phyloP scores from a whole-genome alignment of 495 filamentous ascomycete species.

The Penicillium egyptiacum region DNA sequence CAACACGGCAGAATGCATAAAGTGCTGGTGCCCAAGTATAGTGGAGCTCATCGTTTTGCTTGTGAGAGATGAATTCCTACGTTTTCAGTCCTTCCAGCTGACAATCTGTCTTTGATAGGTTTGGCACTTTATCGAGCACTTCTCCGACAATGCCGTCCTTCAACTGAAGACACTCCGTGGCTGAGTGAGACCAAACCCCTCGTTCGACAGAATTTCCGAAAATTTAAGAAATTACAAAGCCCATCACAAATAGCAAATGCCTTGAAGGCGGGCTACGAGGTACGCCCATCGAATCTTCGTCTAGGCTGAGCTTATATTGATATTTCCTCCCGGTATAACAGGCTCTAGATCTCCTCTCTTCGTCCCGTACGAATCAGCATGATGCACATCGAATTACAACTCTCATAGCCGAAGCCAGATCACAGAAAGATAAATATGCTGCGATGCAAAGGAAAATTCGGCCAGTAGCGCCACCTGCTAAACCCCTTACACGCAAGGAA shows the following conservation, averaged over 20 bases:
- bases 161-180: constrained; percentile 46
- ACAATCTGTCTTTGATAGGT: constrained; percentile 45
- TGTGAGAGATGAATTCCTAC: constrained; percentile 44
- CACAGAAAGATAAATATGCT: constrained; percentile 20
- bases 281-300: constrained; percentile 25
- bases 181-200: constrained; percentile 40
- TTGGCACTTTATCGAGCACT: constrained; percentile 73
- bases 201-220: constrained; percentile 58
- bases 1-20: constrained; percentile 45
- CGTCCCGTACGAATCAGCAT: constrained; percentile 31
- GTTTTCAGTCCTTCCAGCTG: neutral
- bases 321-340: constrained; percentile 13
- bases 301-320: constrained; percentile 17
- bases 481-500: constrained; percentile 27
- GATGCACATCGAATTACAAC: constrained; percentile 24
- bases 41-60: constrained; percentile 60
- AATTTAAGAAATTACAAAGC: constrained; percentile 54
- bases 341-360: constrained; percentile 43
- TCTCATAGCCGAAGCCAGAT: constrained; percentile 26
- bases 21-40: constrained; percentile 46
- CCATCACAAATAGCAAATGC: constrained; percentile 54
- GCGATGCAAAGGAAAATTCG: constrained; percentile 21
- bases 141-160: constrained; percentile 55
- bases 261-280: constrained; percentile 66
- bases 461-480: constrained; percentile 11